Base-by-base conservation (phyloP, 108 stramenopile species). In the Skeletonema menzelii region DNA sequence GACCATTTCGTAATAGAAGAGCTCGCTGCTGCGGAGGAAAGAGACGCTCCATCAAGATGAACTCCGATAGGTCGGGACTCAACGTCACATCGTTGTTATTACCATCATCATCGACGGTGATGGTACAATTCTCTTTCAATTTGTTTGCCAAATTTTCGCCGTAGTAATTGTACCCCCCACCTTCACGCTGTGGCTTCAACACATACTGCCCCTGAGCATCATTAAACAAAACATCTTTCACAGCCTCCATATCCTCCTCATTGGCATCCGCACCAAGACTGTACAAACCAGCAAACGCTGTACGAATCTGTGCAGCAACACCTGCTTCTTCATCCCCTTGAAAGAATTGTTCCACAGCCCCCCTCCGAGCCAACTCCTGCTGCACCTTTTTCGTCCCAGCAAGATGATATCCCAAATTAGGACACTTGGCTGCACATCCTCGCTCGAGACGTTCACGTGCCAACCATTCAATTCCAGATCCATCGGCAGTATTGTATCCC, bases 331-430 rank as follows among this genome's bases (percentile, higher is more conserved):
- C 72, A 22, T 63, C 77, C 28, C 82, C 77, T n/a, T n/a, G n/a
- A 56, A 88, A 90, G 84, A 97, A 98, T 14, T 85, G 72, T 69
- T 97, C 97, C 56, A 99, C 72, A 11, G 80, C 92, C 10, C 91
- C 93, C 32, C 85, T 87, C 24, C 84, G 73, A 30, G 96, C 96
- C 63, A 99, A 71, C 57, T 90, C 97, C 75, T 98, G 97, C 78
- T 99, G 99, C 27, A 99, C 97, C 73, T 98, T 98, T 74, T 99
- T 99, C 27, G 97, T 95, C 42, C 99, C 99, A 5, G 95, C 95
- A 71, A 99, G 80, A 61, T 99, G 99, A 77, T 97, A 98, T 17
- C 87, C 95, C 44, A 98, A 63, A 30, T 68, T 85, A 10, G 99
- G 99, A 80, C 95, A 97, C 75, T 98, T 98, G 65, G 96, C 89